Base-by-base conservation (phyloP, 768 basidiomycete species). In the Paxillus rubicundulus region DNA sequence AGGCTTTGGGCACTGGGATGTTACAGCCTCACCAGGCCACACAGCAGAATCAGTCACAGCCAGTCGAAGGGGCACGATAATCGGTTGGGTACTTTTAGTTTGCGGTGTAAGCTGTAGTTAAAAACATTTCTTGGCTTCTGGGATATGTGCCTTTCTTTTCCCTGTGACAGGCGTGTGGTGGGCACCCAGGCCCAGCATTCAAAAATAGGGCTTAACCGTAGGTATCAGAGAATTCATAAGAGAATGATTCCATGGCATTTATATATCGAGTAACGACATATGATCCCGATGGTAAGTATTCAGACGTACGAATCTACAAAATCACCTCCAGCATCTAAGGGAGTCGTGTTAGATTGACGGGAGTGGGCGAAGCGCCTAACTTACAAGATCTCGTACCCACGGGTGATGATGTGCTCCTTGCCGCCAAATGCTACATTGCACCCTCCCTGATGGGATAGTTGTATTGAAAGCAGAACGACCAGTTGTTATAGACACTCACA, bases 1-100 rank as follows among this genome's bases (percentile, higher is more conserved):
- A 94, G 65, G 93, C 90, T 1, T 71, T 97, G 47, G 89, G 92
- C 1, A 87, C 88, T 14, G 91, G 93, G 10, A 84, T 87, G 75
- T 62, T 73, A 47, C 71, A 76, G 46, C 58, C 68, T 36, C 62
- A 67, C 5, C 70, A 70, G 33, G 41, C 59, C 18, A 55, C 56
- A 46, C 69, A 67, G 9, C 67, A 71, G 50, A 71, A 49, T 51
- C 54, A 69, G 45, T 48, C 65, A 20, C 68, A 68, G 33, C 60
- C 68, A 4, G 63, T 68, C 0, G 68, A 69, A 34, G 68, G 60
- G 9, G 60, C 66, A 49, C 57, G 65, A 44, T 68, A 17, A 56
- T 59, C 12, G 18, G 17, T 47, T 27, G 3, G 18, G 41, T 50
- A 51, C 53, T 45, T 43, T 21, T 34, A 28, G 17, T 3, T 13